phyloP scores from a whole-genome alignment of 805 yeast genomes.

The Saturnispora zaruensis region DNA sequence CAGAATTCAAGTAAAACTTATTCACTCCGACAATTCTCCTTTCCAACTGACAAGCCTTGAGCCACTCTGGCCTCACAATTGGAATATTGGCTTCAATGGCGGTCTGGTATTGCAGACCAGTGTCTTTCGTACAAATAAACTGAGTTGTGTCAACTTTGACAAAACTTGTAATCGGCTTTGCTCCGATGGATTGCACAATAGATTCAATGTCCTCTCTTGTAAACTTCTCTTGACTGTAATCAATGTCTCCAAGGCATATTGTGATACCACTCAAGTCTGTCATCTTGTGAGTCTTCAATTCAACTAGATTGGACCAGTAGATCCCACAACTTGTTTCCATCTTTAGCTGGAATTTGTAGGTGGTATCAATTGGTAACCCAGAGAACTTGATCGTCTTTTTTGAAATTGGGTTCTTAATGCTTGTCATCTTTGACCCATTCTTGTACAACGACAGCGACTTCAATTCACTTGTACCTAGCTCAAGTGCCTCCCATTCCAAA shows the following conservation, averaged over 20 bases:
- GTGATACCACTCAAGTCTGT: slow-evolving; percentile 91
- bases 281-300: slow-evolving; percentile 86
- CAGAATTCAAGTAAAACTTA: slow-evolving; percentile 63
- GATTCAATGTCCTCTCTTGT: slow-evolving; percentile 50
- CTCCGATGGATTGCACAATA: slow-evolving; percentile 65
- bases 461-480: slow-evolving; percentile 73
- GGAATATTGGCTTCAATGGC: slow-evolving; percentile 88
- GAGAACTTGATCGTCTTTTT: slow-evolving; percentile 80
- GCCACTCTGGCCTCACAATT: slow-evolving; percentile 93
- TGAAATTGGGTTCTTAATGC: slow-evolving; percentile 73
- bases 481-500: slow-evolving; percentile 84
- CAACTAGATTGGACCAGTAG: slow-evolving; percentile 56
- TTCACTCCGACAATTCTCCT: slow-evolving; percentile 89
- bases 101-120: slow-evolving; percentile 57
- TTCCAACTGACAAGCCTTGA: slow-evolving; percentile 85
- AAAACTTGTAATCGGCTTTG: slow-evolving; percentile 62
- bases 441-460: slow-evolving; percentile 71
- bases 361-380: slow-evolving; percentile 82
- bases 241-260: slow-evolving; percentile 78
- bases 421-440: slow-evolving; percentile 64
- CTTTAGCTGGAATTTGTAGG: slow-evolving; percentile 69
- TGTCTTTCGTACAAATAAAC: slow-evolving; percentile 65
- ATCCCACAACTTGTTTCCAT: slow-evolving; percentile 88
- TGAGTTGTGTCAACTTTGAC: slow-evolving; percentile 92
- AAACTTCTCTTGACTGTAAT: slow-evolving; percentile 39